These are phyloP conservation scores for Volvox carteri DNA, from an alignment of 163 green algal genomes.

Conservation along the genomic window DNA sequence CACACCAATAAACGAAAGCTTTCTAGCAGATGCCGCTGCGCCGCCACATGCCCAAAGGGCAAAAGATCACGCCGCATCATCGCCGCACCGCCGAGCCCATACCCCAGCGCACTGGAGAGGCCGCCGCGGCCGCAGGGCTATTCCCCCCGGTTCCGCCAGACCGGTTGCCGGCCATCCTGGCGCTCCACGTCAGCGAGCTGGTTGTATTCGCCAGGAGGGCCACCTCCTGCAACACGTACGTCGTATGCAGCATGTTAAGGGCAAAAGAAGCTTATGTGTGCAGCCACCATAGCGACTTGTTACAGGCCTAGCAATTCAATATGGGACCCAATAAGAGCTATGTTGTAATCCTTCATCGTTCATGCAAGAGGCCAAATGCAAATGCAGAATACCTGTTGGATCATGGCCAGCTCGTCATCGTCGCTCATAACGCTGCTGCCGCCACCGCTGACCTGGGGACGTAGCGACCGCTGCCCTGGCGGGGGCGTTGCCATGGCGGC, in stretches of 20 bases:
- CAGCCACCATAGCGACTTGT: too few relatives aligned
- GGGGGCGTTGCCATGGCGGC: neutral
- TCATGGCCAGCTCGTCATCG: constrained; percentile 64
- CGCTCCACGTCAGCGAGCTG: neutral
- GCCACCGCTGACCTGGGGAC: neutral
- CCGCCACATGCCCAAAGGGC: too few relatives aligned
- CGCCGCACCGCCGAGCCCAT: neutral
- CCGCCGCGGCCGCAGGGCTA: neutral
- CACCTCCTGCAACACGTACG: constrained; percentile 27
- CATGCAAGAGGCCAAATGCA: neutral
- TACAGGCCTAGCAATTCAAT: too few relatives aligned
- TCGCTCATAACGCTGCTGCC: constrained; percentile 35
- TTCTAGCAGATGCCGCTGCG: too few relatives aligned
- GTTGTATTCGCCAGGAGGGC: constrained; percentile 32
- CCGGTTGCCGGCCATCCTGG: neutral
- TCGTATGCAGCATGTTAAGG: neutral
- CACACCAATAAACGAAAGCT: too few relatives aligned
- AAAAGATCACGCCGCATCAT: too few relatives aligned
- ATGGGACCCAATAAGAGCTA: neutral
- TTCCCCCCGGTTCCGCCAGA: neutral
- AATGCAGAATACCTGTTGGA: constrained; percentile 26
- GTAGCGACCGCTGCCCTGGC: neutral
- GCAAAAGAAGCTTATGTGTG: neutral
- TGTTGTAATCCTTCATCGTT: too few relatives aligned
- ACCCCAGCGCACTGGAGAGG: neutral